Percentiles rank a stretch among this genome's conserved stretches.
Evolutionary conservation across 306 rosid genomes (phyloP).

Genomic region (Glycine soja): DNA sequence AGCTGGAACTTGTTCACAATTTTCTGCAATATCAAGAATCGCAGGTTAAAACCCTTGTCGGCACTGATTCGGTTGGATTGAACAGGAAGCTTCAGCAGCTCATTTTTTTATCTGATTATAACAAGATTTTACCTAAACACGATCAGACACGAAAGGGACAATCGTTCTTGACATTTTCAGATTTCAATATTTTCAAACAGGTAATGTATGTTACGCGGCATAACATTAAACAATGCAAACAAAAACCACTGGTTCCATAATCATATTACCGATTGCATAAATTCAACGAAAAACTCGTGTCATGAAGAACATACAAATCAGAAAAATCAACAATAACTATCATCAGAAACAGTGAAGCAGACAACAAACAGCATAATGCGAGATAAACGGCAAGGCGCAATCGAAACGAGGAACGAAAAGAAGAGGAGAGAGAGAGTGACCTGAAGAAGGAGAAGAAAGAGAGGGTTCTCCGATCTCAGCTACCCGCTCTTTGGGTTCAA

Average conservation of each 20-base stretch:
- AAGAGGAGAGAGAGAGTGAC: constrained; percentile 37
- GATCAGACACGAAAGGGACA: neutral
- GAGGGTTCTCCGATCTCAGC: constrained; percentile 46
- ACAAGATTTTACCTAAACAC: neutral
- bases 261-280: neutral
- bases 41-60: too few relatives aligned
- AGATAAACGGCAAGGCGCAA: neutral
- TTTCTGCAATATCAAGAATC: too few relatives aligned
- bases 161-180: neutral
- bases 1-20: too few relatives aligned
- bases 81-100: neutral
- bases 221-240: neutral
- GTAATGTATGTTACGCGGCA: neutral
- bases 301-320: neutral
- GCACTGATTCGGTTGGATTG: neutral
- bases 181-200: neutral
- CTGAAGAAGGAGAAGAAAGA: constrained; percentile 44
- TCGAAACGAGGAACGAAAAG: neutral
- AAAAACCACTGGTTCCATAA: neutral
- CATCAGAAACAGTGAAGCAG: neutral
- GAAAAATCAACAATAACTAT: neutral
- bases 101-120: neutral
- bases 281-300: neutral
- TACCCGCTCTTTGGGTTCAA: constrained; percentile 54
- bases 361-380: neutral